phyloP scores from a whole-genome alignment of 176 grass and related monocot species.

The Avena atlantica region DNA sequence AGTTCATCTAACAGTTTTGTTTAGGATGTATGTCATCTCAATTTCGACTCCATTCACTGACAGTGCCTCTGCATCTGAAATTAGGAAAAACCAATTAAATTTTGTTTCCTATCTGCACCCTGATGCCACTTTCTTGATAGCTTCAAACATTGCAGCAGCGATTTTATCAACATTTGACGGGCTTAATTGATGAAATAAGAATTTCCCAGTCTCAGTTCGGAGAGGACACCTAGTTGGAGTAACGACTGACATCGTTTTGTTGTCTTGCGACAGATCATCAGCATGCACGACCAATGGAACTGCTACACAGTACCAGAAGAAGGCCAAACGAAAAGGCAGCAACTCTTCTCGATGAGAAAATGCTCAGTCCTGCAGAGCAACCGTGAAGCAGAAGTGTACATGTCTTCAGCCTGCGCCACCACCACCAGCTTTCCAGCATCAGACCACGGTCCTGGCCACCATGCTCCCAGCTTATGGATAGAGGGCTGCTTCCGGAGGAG shows the following conservation, averaged over 20 bases:
- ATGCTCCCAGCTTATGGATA: constrained; percentile 48
- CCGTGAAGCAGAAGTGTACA: constrained; percentile 57
- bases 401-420: background rate
- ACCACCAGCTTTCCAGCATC: background rate
- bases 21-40: no score
- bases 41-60: background rate
- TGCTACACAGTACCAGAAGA: constrained; percentile 58
- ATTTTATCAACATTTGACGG: background rate
- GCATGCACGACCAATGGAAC: constrained; percentile 84
- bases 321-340: constrained; percentile 29
- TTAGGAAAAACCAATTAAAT: background rate
- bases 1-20: no score
- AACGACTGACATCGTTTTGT: background rate
- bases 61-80: background rate
- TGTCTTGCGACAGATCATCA: constrained; percentile 59
- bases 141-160: background rate
- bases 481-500: constrained; percentile 80
- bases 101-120: background rate
- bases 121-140: background rate
- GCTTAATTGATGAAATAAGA: background rate
- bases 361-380: constrained; percentile 51
- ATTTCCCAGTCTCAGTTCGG: no score
- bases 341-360: constrained; percentile 54
- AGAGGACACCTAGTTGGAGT: background rate
- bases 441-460: background rate